phyloP scores from a whole-genome alignment of 345 rosid genomes.

The Hibiscus syriacus region DNA sequence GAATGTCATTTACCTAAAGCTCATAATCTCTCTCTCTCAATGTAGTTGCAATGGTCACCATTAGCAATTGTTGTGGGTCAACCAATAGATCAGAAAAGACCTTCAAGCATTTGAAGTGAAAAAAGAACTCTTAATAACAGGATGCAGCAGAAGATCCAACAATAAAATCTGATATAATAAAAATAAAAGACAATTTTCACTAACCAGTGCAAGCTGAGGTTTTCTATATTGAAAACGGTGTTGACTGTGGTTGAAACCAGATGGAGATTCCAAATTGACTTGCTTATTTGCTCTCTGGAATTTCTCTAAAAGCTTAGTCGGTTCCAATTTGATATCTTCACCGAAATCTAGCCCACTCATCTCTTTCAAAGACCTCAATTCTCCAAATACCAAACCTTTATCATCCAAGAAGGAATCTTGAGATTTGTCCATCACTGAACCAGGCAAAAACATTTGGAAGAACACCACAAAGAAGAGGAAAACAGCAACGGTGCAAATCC shows the following conservation, averaged over 20 bases:
- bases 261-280: constrained; percentile 25
- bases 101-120: constrained; percentile 26
- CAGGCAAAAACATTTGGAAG: constrained; percentile 66
- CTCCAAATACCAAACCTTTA: constrained; percentile 23
- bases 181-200: constrained; percentile 17
- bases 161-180: background rate
- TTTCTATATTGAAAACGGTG: constrained; percentile 57
- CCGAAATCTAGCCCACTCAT: constrained; percentile 62
- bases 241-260: constrained; percentile 38
- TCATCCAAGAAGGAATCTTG: constrained; percentile 22
- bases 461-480: constrained; percentile 58
- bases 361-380: constrained; percentile 50
- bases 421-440: constrained; percentile 48
- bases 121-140: constrained; percentile 4
- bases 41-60: constrained; percentile 73
- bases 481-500: constrained; percentile 56
- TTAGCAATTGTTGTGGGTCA: constrained; percentile 76
- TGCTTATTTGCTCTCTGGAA: constrained; percentile 36
- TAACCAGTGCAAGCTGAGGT: constrained; percentile 87
- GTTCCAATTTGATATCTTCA: constrained; percentile 45
- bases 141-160: constrained; percentile 1
- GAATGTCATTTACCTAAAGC: constrained; percentile 50
- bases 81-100: constrained; percentile 68
- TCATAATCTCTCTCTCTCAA: constrained; percentile 67
- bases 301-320: constrained; percentile 41